These are phyloP conservation scores for Sporopachydermia lactativora DNA, from an alignment of 805 yeast species.

Conservation along the genomic window DNA sequence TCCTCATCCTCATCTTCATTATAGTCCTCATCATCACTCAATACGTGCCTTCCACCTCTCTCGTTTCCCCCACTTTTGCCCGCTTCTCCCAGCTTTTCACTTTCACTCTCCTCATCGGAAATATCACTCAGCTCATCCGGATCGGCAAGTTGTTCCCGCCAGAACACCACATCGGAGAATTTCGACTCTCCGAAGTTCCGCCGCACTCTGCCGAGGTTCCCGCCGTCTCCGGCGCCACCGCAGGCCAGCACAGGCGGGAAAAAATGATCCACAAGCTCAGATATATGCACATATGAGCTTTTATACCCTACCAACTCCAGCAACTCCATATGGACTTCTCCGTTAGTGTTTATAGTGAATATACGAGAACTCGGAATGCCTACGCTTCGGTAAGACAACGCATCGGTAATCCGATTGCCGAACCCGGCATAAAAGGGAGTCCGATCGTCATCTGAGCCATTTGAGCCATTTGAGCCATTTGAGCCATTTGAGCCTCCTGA, in stretches of 20 bases:
- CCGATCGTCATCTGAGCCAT: slow-evolving; percentile 23
- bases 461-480: slow-evolving; percentile 5
- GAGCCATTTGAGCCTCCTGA: slow-evolving; percentile 5
- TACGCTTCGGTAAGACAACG: slow-evolving; percentile 26
- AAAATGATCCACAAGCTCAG: slow-evolving; percentile 92
- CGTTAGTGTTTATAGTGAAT: slow-evolving; percentile 90
- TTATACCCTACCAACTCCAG: slow-evolving; percentile 87
- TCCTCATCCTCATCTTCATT: slow-evolving; percentile 18
- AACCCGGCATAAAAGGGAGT: slow-evolving; percentile 96
- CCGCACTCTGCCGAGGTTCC: slow-evolving; percentile 19
- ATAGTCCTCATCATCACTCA: slow-evolving; percentile 18
- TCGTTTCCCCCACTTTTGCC: slow-evolving; percentile 1
- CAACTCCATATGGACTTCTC: slow-evolving; percentile 95
- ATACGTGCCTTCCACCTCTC: slow-evolving; percentile 2
- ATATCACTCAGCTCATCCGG: slow-evolving; percentile 45
- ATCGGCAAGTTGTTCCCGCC: slow-evolving; percentile 73
- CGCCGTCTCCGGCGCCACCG: slow-evolving; percentile 20
- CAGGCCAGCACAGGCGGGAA: slow-evolving; percentile 65
- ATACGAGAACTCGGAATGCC: slow-evolving; percentile 38
- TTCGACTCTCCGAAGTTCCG: slow-evolving; percentile 32
- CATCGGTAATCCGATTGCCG: slow-evolving; percentile 94
- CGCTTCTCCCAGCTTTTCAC: neutral
- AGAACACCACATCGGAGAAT: slow-evolving; percentile 78
- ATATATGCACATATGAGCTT: slow-evolving; percentile 76
- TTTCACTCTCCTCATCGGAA: slow-evolving; percentile 21